Evolutionary conservation across 2,329 filamentous ascomycete genomes (phyloP).

Genomic region (Phialocephala sp.): DNA sequence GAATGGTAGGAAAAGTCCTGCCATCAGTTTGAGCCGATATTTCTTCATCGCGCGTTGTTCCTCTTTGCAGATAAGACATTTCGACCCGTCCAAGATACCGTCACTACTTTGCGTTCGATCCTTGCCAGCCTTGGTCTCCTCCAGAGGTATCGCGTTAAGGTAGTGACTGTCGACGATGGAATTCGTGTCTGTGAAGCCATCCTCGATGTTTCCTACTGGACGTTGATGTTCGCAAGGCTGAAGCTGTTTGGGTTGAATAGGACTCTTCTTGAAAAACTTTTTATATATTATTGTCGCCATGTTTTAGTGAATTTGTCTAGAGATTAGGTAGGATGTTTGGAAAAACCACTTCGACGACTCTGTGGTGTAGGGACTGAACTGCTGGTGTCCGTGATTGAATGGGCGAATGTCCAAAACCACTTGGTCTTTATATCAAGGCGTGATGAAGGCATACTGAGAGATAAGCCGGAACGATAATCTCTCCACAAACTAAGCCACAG

Average conservation of each 20-base stretch:
- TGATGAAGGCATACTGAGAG: background rate
- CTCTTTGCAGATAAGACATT: slow-evolving; percentile 31
- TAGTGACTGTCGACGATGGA: background rate
- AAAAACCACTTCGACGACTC: background rate
- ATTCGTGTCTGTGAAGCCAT: slow-evolving; percentile 14
- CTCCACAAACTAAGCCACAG: background rate
- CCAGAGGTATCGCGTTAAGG: slow-evolving; percentile 2
- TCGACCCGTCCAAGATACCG: background rate
- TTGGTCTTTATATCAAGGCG: background rate
- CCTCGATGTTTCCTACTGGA: slow-evolving; percentile 13
- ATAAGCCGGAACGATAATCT: background rate
- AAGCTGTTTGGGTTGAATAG: slow-evolving; percentile 7
- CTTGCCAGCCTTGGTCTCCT: background rate
- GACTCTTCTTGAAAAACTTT: slow-evolving; percentile 28
- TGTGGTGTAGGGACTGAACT: background rate
- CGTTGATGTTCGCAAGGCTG: slow-evolving; percentile 27
- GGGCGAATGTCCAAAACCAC: background rate
- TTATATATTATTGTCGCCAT: slow-evolving; percentile 28
- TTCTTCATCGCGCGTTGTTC: slow-evolving; percentile 45
- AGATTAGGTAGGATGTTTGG: background rate
- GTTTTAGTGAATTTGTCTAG: background rate
- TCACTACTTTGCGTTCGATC: slow-evolving; percentile 7
- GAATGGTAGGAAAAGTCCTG: slow-evolving; percentile 64
- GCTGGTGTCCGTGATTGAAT: background rate
- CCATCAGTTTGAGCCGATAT: slow-evolving; percentile 64